phyloP scores from a whole-genome alignment of 2,329 filamentous ascomycete species.

The Samsoniella hepiali region DNA sequence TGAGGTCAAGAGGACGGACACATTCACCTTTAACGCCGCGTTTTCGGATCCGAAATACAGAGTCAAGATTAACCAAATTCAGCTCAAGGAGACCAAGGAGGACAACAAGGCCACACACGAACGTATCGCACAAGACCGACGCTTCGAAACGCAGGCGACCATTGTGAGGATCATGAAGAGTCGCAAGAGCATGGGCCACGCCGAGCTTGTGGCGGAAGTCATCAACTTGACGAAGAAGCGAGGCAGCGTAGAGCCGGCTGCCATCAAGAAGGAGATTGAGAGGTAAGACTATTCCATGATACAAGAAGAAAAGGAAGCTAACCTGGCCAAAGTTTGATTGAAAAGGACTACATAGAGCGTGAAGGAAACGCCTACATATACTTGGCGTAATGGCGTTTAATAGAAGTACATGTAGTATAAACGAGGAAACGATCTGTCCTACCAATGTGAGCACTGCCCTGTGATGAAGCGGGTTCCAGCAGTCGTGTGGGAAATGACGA shows the following conservation, averaged over 20 bases:
- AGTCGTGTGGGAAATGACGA: too few relatives aligned
- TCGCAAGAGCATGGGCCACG: slow-evolving; percentile 79
- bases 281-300: slow-evolving; percentile 52
- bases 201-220: slow-evolving; percentile 85
- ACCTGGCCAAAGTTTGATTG: slow-evolving; percentile 63
- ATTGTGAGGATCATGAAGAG: slow-evolving; percentile 98
- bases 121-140: slow-evolving; percentile 80
- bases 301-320: slow-evolving; percentile 15
- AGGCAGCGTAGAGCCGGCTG: slow-evolving; percentile 77
- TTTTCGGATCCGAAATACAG: slow-evolving; percentile 82
- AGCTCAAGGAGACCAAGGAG: slow-evolving; percentile 90
- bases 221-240: slow-evolving; percentile 85
- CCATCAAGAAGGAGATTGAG: slow-evolving; percentile 97
- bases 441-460: too few relatives aligned
- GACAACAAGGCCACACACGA: slow-evolving; percentile 95
- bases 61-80: slow-evolving; percentile 98
- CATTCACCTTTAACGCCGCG: slow-evolving; percentile 73
- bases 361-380: slow-evolving; percentile 70
- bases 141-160: slow-evolving; percentile 95
- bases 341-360: slow-evolving; percentile 89
- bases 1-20: slow-evolving; percentile 75
- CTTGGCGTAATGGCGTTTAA: slow-evolving; percentile 51
- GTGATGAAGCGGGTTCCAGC: too few relatives aligned
- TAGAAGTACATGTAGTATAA: background rate
- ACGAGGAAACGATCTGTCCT: background rate